Conservation (phyloP, 2,329 filamentous ascomycete genomes). For the Sporothrix phasma region DNA sequence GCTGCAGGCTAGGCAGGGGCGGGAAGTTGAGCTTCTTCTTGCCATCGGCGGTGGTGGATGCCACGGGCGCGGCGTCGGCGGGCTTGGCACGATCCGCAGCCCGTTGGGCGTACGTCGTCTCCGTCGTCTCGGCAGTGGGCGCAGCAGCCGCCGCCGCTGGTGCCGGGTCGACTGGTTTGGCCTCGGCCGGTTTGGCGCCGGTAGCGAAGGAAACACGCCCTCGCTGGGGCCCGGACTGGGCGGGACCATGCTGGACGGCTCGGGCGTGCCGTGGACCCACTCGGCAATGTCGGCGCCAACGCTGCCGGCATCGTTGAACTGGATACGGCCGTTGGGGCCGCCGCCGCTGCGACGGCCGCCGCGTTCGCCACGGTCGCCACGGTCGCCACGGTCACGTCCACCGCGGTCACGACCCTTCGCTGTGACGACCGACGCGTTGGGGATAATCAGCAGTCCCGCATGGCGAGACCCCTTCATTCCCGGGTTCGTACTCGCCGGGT, state of each 20-base stretch:
- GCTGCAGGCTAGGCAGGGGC: slow-evolving; percentile 19
- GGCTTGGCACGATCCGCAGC: background rate
- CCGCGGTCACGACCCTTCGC: slow-evolving; percentile 22
- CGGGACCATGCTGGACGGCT: slow-evolving; percentile 18
- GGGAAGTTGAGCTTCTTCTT: slow-evolving; percentile 14
- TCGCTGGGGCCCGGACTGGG: slow-evolving; percentile 24
- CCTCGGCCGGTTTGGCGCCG: slow-evolving; percentile 15
- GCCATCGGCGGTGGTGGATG: slow-evolving; percentile 7
- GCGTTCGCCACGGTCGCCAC: slow-evolving; percentile 27
- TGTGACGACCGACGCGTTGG: background rate
- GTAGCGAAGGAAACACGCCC: slow-evolving; percentile 34
- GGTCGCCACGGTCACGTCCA: slow-evolving; percentile 25
- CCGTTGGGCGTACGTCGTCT: background rate
- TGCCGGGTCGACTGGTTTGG: background rate
- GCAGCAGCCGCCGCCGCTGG: background rate
- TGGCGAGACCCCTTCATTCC: background rate
- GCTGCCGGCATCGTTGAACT: slow-evolving; percentile 18
- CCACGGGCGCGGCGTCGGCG: background rate
- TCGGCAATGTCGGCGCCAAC: slow-evolving; percentile 18
- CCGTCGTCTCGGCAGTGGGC: background rate
- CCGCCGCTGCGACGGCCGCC: slow-evolving; percentile 26
- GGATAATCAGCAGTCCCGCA: slow-evolving; percentile 9
- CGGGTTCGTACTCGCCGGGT: background rate
- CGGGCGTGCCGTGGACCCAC: slow-evolving; percentile 19
- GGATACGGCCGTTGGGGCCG: slow-evolving; percentile 20